Conservation (phyloP, 2,329 filamentous ascomycete species). For the Diplodia scrobiculata region DNA sequence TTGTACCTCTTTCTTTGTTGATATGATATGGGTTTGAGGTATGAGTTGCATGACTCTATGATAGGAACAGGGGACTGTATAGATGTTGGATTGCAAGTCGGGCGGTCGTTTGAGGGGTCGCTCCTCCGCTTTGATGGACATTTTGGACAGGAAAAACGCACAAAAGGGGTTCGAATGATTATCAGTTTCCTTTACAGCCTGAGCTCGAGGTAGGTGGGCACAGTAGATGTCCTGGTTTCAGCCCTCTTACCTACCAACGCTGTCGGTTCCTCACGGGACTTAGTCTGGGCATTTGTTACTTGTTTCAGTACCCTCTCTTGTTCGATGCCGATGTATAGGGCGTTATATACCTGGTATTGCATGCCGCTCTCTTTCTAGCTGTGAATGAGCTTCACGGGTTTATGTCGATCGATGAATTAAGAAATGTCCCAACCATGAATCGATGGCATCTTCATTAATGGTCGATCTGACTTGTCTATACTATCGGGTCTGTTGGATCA, state of each 20-base stretch:
- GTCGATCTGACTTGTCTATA: background rate
- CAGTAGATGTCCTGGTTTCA: background rate
- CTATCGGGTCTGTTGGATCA: background rate
- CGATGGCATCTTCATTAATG: background rate
- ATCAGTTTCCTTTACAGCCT: background rate
- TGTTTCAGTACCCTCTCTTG: background rate
- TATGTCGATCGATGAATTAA: background rate
- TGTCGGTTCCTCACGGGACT: background rate
- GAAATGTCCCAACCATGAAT: background rate
- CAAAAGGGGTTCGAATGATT: background rate
- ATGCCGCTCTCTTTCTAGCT: background rate
- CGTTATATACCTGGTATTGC: slow-evolving; percentile 19
- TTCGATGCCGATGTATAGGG: slow-evolving; percentile 1
- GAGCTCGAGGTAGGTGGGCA: background rate
- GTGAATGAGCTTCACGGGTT: background rate
- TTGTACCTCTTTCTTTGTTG: background rate
- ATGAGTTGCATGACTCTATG: background rate
- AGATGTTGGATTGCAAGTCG: background rate
- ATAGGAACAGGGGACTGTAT: background rate
- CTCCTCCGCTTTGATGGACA: background rate
- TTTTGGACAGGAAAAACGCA: background rate
- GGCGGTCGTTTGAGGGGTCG: background rate
- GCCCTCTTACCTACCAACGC: background rate
- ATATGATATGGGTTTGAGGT: background rate
- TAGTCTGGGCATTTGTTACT: background rate